Percentiles rank a stretch among this genome's conserved stretches.
Evolutionary conservation across 352 stramenopile genomes (phyloP).

Genomic region (Pythium periplocum): DNA sequence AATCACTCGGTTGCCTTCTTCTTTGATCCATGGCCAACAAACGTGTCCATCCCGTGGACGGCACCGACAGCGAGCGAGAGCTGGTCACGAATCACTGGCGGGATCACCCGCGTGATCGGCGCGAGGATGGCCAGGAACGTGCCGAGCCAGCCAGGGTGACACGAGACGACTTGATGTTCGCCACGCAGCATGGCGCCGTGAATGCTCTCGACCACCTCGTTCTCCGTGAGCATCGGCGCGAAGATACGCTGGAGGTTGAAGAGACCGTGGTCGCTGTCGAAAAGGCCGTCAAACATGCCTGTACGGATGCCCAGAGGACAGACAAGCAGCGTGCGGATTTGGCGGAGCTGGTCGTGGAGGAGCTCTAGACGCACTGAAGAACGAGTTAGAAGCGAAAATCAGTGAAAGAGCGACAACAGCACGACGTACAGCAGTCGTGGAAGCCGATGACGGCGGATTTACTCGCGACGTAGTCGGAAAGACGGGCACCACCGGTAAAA

Average conservation of each 20-base stretch:
- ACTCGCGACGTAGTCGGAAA: constrained; percentile 72
- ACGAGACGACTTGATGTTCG: constrained; percentile 59
- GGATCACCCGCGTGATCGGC: no score
- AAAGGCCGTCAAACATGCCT: constrained; percentile 67
- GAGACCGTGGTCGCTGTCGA: constrained; percentile 19
- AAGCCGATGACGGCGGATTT: constrained; percentile 69
- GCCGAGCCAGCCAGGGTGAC: constrained; percentile 38
- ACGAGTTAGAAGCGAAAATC: no score
- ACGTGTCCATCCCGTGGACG: no score
- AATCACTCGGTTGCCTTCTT: no score
- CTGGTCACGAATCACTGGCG: no score
- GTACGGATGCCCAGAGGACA: constrained; percentile 62
- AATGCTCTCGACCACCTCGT: constrained; percentile 38
- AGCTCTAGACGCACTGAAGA: constrained; percentile 67
- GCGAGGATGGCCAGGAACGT: constrained; percentile 10
- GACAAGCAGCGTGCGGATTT: constrained; percentile 64
- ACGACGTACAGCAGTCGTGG: constrained; percentile 48
- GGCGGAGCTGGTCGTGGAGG: constrained; percentile 33
- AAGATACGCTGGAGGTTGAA: constrained; percentile 10
- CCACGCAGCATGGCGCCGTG: constrained; percentile 40
- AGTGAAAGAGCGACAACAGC: no score
- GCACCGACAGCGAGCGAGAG: no score
- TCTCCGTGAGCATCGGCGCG: constrained; percentile 14
- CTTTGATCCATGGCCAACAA: no score
- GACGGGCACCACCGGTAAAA: constrained; percentile 4